phyloP scores from a whole-genome alignment of 306 rosid species.

The Mucuna pruriens region DNA sequence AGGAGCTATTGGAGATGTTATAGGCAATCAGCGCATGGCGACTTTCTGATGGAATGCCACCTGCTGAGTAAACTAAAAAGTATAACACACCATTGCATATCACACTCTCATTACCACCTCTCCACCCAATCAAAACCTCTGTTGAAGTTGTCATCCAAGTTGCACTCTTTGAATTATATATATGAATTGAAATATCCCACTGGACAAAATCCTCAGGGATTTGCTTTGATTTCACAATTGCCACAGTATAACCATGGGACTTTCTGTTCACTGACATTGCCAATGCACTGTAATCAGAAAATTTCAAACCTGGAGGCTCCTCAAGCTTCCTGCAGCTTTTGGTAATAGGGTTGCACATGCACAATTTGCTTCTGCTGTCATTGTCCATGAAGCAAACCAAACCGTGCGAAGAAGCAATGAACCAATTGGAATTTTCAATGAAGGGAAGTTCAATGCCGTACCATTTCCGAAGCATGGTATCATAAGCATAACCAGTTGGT shows the following conservation, averaged over 20 bases:
- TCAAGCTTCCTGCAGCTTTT: slow-evolving; percentile 60
- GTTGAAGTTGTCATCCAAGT: slow-evolving; percentile 67
- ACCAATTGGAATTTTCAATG: slow-evolving; percentile 66
- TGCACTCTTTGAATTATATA: slow-evolving; percentile 64
- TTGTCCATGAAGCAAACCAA: slow-evolving; percentile 91
- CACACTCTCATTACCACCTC: slow-evolving; percentile 94
- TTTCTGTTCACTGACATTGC: slow-evolving; percentile 69
- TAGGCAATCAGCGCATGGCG: slow-evolving; percentile 78
- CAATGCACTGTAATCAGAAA: slow-evolving; percentile 80
- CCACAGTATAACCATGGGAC: slow-evolving; percentile 58
- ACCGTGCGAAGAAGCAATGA: slow-evolving; percentile 75
- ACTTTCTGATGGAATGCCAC: slow-evolving; percentile 58
- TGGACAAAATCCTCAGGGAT: slow-evolving; percentile 77
- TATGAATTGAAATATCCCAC: slow-evolving; percentile 79
- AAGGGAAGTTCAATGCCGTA: slow-evolving; percentile 79
- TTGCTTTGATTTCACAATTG: slow-evolving; percentile 84
- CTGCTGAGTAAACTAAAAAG: slow-evolving; percentile 80
- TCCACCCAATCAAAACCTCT: slow-evolving; percentile 89
- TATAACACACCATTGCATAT: slow-evolving; percentile 83
- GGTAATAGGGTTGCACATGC: slow-evolving; percentile 82
- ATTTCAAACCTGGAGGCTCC: slow-evolving; percentile 67
- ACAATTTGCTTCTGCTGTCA: slow-evolving; percentile 65
- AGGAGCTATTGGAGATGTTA: slow-evolving; percentile 55
- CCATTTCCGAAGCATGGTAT: slow-evolving; percentile 88
- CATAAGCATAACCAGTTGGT: slow-evolving; percentile 76